A percentile compares a stretch with the other conserved stretches of the same genome.
phyloP scores from a whole-genome alignment of 2,329 filamentous ascomycete species.

The Nemania diffusa region DNA sequence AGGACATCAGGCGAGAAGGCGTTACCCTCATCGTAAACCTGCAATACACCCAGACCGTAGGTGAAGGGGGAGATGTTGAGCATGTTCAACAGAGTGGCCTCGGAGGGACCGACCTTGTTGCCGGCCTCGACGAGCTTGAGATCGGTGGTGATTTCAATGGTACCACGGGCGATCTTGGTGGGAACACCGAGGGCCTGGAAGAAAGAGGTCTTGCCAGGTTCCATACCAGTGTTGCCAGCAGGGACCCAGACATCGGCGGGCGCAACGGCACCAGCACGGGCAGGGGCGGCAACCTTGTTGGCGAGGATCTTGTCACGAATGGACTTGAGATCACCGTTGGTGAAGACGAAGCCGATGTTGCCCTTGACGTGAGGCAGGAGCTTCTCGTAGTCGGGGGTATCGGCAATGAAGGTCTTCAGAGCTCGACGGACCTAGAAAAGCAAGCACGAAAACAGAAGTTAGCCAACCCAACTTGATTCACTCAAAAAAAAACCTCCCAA shows the following conservation, averaged over 20 bases:
- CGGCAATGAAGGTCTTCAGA: slow-evolving; percentile 90
- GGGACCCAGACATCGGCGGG: slow-evolving; percentile 94
- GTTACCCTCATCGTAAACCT: slow-evolving; percentile 99
- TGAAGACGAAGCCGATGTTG: slow-evolving; percentile 99
- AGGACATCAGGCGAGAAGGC: slow-evolving; percentile 86
- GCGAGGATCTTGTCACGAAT: slow-evolving; percentile 92
- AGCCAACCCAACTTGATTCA: slow-evolving; percentile 2
- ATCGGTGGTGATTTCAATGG: slow-evolving; percentile 99
- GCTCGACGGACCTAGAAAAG: slow-evolving; percentile 84
- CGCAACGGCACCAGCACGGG: slow-evolving; percentile 96
- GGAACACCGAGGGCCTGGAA: slow-evolving; percentile 99
- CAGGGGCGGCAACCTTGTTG: slow-evolving; percentile 98
- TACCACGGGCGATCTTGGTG: slow-evolving; percentile 99
- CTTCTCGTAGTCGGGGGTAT: slow-evolving; percentile 97
- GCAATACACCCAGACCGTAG: slow-evolving; percentile 95
- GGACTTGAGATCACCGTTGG: slow-evolving; percentile 92
- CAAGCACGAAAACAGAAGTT: background rate
- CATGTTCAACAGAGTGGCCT: slow-evolving; percentile 99
- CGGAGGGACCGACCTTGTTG: slow-evolving; percentile 96
- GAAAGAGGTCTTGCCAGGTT: slow-evolving; percentile 99
- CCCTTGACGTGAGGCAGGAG: slow-evolving; percentile 95
- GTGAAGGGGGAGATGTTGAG: slow-evolving; percentile 99
- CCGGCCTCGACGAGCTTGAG: slow-evolving; percentile 96
- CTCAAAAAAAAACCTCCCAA: no score
- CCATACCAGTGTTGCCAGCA: slow-evolving; percentile 99